Base-by-base conservation (phyloP, 768 basidiomycete genomes). In the Mycena sanguinolenta region DNA sequence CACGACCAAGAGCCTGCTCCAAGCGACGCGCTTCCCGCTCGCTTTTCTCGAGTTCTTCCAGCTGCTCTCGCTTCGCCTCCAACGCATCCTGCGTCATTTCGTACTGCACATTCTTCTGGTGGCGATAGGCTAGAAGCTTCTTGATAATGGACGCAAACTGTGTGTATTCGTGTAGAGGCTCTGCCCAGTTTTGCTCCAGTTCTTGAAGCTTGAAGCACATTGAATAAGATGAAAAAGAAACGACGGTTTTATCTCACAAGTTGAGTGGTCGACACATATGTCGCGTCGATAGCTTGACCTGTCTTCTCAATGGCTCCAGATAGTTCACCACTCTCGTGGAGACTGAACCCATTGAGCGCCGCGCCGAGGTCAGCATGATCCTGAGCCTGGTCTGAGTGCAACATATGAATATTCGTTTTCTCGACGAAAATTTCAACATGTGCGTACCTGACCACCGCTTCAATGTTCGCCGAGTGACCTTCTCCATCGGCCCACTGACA, bases 71-170 rank as follows among this genome's bases (percentile, higher is more conserved):
- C 80, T 95, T 97, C 17, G 84, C 83, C 73, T 96, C 96, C 16
- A 99, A 84, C 28, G 86, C 85, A 78, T 98, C 97, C 79, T 97
- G 94, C 4, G 98, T 97, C 89, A 98, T 94, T 82, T 99, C 98
- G 76, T 92, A 97, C 79, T 99, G 98, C 10, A 96, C 93, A 72
- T 99, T 96, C 82, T 99, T 99, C 82, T 97, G 96, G 78, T 99
- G 97, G 50, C 98, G 94, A 82, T 97, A 99, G 0, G 91, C 90
- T 55, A 99, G 90, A 38, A 99, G 84, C 77, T 94, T 94, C 86
- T 95, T 97, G 83, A 99, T 99, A 77, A 98, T 97, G 23, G 87
- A 84, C 16, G 94, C 95, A 78, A 99, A 99, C 80, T 99, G 98
- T 63, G 92, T 84, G 80, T 99, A 99, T 78, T 98, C 97, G 75